A percentile compares a stretch with the other conserved stretches of the same genome.
phyloP scores from a whole-genome alignment of 2,329 filamentous ascomycete genomes.

The Diaporthe nobilis region DNA sequence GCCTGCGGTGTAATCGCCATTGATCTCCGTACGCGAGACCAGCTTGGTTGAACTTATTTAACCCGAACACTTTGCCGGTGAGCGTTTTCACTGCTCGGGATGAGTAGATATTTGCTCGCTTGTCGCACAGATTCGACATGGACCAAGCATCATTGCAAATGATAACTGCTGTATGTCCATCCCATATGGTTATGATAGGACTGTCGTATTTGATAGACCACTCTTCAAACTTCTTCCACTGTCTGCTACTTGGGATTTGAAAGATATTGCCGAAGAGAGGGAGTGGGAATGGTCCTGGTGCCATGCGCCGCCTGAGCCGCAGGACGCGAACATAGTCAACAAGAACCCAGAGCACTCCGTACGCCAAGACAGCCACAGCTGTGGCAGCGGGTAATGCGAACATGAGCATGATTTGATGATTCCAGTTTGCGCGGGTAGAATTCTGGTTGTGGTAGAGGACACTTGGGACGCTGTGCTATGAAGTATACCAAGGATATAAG shows the following conservation, averaged over 20 bases:
- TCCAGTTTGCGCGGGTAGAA: not conserved
- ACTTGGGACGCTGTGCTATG: not conserved
- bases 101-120: conserved; percentile 16
- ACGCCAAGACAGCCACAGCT: not conserved
- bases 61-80: not conserved
- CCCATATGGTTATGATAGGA: not conserved
- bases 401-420: not conserved
- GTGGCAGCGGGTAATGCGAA: not conserved
- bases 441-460: not conserved
- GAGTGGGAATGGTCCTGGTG: not conserved
- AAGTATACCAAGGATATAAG: not conserved
- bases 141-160: conserved; percentile 9
- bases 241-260: not conserved
- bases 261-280: not conserved
- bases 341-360: not conserved
- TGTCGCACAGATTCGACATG: conserved; percentile 18
- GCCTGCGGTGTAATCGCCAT: not conserved
- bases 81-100: conserved; percentile 11
- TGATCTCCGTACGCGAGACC: not conserved
- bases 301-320: not conserved
- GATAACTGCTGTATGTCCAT: not conserved
- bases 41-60: not conserved
- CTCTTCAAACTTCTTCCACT: not conserved
- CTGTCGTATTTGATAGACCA: not conserved
- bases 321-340: not conserved